Conservation (phyloP, 495 filamentous ascomycete species). For the Xylaria sp. region DNA sequence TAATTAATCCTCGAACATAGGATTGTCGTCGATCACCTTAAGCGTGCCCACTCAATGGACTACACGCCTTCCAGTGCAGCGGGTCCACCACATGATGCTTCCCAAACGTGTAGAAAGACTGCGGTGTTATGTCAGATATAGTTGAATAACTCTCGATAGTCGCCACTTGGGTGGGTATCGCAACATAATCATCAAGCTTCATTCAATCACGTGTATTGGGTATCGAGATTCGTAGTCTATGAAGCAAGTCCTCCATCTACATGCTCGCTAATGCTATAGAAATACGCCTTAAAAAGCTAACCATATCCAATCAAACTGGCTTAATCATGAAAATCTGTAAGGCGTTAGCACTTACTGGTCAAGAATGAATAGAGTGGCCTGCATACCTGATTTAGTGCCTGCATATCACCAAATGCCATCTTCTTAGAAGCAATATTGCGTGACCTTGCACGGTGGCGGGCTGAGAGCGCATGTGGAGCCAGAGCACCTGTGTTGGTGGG, state of each 20-base stretch:
- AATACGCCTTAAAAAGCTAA: conserved; percentile 5
- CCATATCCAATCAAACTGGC: conserved; percentile 36
- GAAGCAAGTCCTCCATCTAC: conserved; percentile 23
- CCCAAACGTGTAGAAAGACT: conserved; percentile 4
- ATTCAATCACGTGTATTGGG: conserved; percentile 27
- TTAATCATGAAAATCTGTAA: conserved; percentile 78
- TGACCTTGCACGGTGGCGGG: conserved; percentile 68
- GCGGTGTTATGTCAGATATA: conserved; percentile 15
- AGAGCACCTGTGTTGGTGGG: conserved; percentile 41
- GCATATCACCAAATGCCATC: conserved; percentile 71
- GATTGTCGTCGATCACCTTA: conserved; percentile 26
- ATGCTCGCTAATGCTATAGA: conserved; percentile 25
- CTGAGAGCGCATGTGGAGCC: conserved; percentile 54
- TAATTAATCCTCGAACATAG: conserved; percentile 6
- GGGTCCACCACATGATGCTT: conserved; percentile 13
- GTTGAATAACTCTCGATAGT: neutral
- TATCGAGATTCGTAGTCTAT: conserved; percentile 25
- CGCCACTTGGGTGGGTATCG: conserved; percentile 22
- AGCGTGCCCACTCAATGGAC: conserved; percentile 21
- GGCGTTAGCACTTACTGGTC: conserved; percentile 44
- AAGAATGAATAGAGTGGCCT: neutral
- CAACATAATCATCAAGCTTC: neutral
- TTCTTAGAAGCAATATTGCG: conserved; percentile 82
- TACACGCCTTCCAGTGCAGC: conserved; percentile 5
- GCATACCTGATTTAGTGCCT: conserved; percentile 77